Base-by-base conservation (phyloP, 805 yeast species). In the Wickerhamomyces silvicola region DNA sequence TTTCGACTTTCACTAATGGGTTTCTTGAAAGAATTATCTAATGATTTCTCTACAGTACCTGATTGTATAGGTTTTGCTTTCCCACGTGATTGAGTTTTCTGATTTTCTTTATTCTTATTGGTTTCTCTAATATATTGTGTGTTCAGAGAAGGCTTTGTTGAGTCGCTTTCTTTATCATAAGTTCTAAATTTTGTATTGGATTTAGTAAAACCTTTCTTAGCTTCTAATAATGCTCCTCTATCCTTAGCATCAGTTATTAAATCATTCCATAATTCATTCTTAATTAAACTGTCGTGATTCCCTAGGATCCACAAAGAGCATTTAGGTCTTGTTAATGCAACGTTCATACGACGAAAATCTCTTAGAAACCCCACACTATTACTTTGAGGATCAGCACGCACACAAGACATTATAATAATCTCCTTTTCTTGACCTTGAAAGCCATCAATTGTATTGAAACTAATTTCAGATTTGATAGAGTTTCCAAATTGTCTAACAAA, bases 371-470 rank as follows among this genome's bases (percentile, higher is more conserved):
- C 98, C 37, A 90, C 85, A 28, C 77, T 70, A 20, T 48, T 43
- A 9, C 57, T 48, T 7, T 68, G 72, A 10, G 71, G 64, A 29
- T 77, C 81, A 1, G 97, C 95, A 48, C 98, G 73, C 4, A 92
- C 99, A 73, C 97, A 90, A 0, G 97, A 87, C 67, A 92, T 80
- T 30, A 92, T 73, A 40, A 92, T 85, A 28, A 92, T 75, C 41
- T 90, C 97, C 56, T 90, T 92, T 53, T 92, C 99, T 57, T 92
- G 97, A 42, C 95, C 97, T 62, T 87, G 99, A 54, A 88, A 92
- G 1, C 97, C 98, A 68, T 92, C 99, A 38, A 92, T 87, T 0
- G 99, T 86, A 51, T 88, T 87, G 60, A 92, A 87, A 51, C 84
- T 94, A 30, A 94, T 75, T 32, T 73, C 78, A 19, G 72, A 67